Conservation (phyloP, 352 stramenopile species). For the Globisporangium middletonii region DNA sequence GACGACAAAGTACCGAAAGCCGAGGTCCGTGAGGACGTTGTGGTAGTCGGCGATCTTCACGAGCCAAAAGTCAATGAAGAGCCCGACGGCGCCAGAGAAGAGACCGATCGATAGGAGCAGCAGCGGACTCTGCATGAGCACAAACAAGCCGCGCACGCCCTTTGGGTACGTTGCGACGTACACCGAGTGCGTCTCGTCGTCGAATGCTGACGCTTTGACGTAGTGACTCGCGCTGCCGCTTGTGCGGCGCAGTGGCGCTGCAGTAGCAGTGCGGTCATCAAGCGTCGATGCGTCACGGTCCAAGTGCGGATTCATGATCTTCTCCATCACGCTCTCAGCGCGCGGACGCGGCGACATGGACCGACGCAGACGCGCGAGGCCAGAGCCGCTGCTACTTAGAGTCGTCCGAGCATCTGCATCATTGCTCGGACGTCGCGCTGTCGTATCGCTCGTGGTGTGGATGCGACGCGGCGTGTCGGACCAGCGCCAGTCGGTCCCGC, state of each 20-base stretch:
- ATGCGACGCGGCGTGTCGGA: not conserved
- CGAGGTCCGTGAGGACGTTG: constrained; percentile 41
- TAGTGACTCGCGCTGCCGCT: constrained; percentile 14
- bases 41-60: constrained; percentile 59
- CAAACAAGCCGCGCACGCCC: constrained; percentile 49
- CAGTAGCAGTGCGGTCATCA: not conserved
- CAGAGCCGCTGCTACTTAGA: not conserved
- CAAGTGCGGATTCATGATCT: constrained; percentile 67
- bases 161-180: constrained; percentile 61
- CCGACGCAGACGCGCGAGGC: constrained; percentile 1
- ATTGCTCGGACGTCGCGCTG: not conserved
- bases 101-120: constrained; percentile 59
- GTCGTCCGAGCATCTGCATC: not conserved
- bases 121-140: constrained; percentile 66
- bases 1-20: constrained; percentile 52
- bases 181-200: constrained; percentile 71
- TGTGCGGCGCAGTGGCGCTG: not conserved
- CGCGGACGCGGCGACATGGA: constrained; percentile 27
- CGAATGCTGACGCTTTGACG: constrained; percentile 52
- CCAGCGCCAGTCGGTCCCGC: constrained; percentile 2
- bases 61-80: constrained; percentile 61
- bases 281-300: constrained; percentile 34
- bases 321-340: constrained; percentile 61
- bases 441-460: not conserved
- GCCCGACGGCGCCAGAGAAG: constrained; percentile 58